Base-by-base conservation (phyloP, 1,284 basidiomycete genomes). In the Naganishia cerealis region DNA sequence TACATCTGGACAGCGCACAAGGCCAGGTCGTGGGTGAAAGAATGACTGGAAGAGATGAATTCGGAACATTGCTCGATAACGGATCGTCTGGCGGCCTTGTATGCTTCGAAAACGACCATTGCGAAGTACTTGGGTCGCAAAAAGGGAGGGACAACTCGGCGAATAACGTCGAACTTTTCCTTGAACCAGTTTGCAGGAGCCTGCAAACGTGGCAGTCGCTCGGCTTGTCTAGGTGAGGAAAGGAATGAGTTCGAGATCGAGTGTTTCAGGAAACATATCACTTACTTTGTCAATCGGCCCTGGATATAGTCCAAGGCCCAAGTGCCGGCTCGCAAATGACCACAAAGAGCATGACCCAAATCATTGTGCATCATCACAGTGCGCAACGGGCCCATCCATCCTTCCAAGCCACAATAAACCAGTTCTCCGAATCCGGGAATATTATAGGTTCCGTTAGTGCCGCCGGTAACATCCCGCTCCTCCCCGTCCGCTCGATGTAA, bases 111-210 rank as follows among this genome's bases (percentile, higher is more conserved):
- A 71, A 96, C 85, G 69, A 95, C 85, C 66, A 97, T 85, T 1
- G 92, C 90, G 73, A 97, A 97, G 81, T 91, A 96, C 78, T 94
- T 96, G 21, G 94, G 94, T 21, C 93, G 86, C 78, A 97, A 84
- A 82, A 92, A 94, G 9, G 89, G 86, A 2, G 94, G 91, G 9
- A 89, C 87, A 15, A 84, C 85, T 1, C 79, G 75, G 75, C 90
- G 89, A 75, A 97, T 85, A 29, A 87, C 83, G 61, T 93, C 89
- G 72, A 94, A 90, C 26, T 92, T 85, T 72, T 90, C 86, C 76
- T 88, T 86, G 75, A 94, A 84, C 94, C 94, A 97, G 58, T 85
- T 80, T 12, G 88, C 88, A 1, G 91, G 88, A 69, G 84, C 85
- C 1, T 78, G 81, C 16, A 97, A 84, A 39, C 86, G 84, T 0